Percentiles rank a stretch among this genome's conserved stretches.
phyloP scores from a whole-genome alignment of 164 flowering plant genomes.

The Kingdonia uniflora region DNA sequence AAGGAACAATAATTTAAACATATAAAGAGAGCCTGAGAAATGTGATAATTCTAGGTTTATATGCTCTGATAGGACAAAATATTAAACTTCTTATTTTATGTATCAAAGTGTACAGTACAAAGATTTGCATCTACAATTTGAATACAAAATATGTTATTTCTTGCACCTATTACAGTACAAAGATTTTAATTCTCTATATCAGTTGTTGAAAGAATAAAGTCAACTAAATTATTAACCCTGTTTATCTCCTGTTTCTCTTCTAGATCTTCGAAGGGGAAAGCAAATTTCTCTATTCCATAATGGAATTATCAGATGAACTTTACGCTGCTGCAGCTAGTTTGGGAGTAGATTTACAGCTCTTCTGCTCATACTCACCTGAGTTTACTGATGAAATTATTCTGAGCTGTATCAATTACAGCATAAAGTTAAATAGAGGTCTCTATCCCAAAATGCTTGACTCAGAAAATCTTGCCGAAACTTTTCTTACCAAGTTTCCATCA shows the following conservation, averaged over 20 bases:
- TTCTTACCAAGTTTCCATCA: constrained; percentile 81
- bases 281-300: constrained; percentile 47
- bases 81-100: no score
- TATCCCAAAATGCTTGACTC: constrained; percentile 75
- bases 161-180: no score
- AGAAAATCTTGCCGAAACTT: constrained; percentile 84
- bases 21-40: no score
- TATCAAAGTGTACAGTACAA: no score
- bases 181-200: no score
- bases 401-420: constrained; percentile 40
- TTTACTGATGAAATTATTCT: constrained; percentile 74
- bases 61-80: no score
- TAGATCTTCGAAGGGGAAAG: constrained; percentile 88
- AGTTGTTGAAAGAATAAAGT: no score
- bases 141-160: no score
- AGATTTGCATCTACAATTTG: no score
- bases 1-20: no score
- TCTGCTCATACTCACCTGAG: constrained; percentile 63
- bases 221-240: no score
- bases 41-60: no score
- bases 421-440: constrained; percentile 25
- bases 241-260: neutral
- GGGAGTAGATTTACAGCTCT: constrained; percentile 72
- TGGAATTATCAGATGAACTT: constrained; percentile 90
- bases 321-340: constrained; percentile 90